Evolutionary conservation across 1,284 basidiomycete genomes (phyloP).

Genomic region (Ceratobasidium papillatum): DNA sequence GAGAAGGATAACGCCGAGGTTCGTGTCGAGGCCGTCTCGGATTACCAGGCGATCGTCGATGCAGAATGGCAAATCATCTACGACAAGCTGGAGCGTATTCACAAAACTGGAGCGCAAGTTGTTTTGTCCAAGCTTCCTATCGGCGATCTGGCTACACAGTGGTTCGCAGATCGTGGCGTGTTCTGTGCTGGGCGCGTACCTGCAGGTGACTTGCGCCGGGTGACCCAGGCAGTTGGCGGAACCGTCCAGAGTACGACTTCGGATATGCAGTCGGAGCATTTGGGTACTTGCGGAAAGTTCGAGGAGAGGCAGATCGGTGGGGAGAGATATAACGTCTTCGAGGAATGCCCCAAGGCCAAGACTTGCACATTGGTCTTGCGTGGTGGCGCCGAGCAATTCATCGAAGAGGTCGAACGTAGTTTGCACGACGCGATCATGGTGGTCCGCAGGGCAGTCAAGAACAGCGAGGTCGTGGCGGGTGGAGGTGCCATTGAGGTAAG

Average conservation of each 20-base stretch:
- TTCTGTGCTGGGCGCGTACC: slow-evolving; percentile 98
- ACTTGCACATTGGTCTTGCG: slow-evolving; percentile 96
- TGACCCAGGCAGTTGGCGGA: slow-evolving; percentile 96
- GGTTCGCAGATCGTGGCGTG: slow-evolving; percentile 99
- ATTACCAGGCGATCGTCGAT: slow-evolving; percentile 99
- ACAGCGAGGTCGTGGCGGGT: slow-evolving; percentile 95
- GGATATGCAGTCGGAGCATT: slow-evolving; percentile 88
- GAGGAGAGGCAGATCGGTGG: slow-evolving; percentile 97
- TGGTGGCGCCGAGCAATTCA: slow-evolving; percentile 98
- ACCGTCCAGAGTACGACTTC: slow-evolving; percentile 95
- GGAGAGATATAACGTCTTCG: slow-evolving; percentile 97
- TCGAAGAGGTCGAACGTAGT: slow-evolving; percentile 97
- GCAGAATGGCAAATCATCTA: slow-evolving; percentile 99
- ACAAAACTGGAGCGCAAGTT: slow-evolving; percentile 96
- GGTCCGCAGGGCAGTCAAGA: slow-evolving; percentile 95
- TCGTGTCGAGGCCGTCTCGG: slow-evolving; percentile 93
- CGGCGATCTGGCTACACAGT: slow-evolving; percentile 98
- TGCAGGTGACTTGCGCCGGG: slow-evolving; percentile 89
- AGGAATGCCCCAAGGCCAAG: slow-evolving; percentile 93
- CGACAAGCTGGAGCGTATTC: slow-evolving; percentile 95
- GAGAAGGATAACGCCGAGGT: slow-evolving; percentile 99
- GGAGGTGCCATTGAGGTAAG: slow-evolving; percentile 95
- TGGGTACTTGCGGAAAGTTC: slow-evolving; percentile 91
- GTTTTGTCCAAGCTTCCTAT: slow-evolving; percentile 98
- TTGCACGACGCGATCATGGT: slow-evolving; percentile 99